These are phyloP conservation scores for Acacia pycnantha DNA, from an alignment of 331 rosid species.

Conservation along the genomic window DNA sequence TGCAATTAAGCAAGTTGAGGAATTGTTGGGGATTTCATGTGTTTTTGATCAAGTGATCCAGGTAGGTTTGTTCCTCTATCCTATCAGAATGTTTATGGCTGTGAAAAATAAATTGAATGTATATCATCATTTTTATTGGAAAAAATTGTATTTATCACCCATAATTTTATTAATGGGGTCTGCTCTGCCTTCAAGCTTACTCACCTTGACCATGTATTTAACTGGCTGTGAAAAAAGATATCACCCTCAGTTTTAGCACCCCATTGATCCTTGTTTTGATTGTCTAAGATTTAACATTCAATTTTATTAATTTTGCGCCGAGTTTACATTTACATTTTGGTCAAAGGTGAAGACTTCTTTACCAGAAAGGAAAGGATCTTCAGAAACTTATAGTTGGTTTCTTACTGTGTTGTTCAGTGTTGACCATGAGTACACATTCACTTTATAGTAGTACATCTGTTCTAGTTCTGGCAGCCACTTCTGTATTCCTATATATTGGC, in stretches of 20 bases:
- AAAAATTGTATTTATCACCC: not conserved
- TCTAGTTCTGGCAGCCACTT: not conserved
- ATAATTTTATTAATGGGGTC: not conserved
- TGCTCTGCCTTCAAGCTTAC: not conserved
- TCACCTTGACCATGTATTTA: conserved; percentile 8
- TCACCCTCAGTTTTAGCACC: conserved; percentile 7
- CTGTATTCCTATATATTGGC: not conserved
- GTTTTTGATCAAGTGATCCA: conserved; percentile 84
- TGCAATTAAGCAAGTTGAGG: conserved; percentile 81
- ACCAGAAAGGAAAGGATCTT: not conserved
- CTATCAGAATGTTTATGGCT: not conserved
- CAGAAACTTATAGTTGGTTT: conserved; percentile 1
- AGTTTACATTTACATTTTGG: conserved; percentile 4
- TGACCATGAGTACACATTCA: not conserved
- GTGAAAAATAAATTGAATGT: not conserved
- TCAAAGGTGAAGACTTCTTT: not conserved
- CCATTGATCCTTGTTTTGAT: not conserved
- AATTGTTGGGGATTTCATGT: conserved; percentile 79
- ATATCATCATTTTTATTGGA: not conserved
- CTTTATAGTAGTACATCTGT: not conserved
- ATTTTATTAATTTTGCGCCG: not conserved
- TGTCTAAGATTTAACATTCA: not conserved
- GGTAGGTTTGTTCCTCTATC: conserved; percentile 37
- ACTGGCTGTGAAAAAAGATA: not conserved
- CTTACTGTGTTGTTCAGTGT: not conserved